Conservation (phyloP, 306 rosid genomes). For the Aeschynomene evenia region DNA sequence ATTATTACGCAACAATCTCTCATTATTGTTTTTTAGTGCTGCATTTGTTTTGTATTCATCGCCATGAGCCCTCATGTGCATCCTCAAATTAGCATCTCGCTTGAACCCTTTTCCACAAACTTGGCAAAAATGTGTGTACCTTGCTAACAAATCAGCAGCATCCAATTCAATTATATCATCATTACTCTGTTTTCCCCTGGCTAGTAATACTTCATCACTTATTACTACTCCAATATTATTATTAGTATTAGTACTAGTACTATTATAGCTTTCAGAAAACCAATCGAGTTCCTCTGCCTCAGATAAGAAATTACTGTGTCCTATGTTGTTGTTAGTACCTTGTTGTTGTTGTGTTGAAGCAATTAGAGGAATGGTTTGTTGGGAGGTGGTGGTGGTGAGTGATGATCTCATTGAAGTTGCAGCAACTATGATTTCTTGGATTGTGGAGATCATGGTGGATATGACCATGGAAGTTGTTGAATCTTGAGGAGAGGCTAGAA, state of each 20-base stretch:
- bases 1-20: too few relatives aligned
- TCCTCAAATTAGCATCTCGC: constrained; percentile 71
- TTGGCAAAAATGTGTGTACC: constrained; percentile 74
- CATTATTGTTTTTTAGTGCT: constrained; percentile 52
- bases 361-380: constrained; percentile 41
- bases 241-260: background rate
- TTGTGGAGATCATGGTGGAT: constrained; percentile 36
- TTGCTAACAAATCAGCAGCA: constrained; percentile 63
- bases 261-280: constrained; percentile 30
- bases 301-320: too few relatives aligned
- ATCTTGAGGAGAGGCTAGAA: constrained; percentile 33
- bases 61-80: constrained; percentile 90
- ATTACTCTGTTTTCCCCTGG: background rate
- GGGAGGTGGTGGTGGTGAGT: too few relatives aligned
- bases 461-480: constrained; percentile 32
- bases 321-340: background rate
- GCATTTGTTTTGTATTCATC: constrained; percentile 64
- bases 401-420: constrained; percentile 62
- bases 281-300: constrained; percentile 33
- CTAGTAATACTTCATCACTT: constrained; percentile 18
- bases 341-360: background rate
- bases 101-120: constrained; percentile 83
- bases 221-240: background rate
- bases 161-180: constrained; percentile 53
- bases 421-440: constrained; percentile 60